Conservation (phyloP, 2,329 filamentous ascomycete genomes). For the Arthrobotrys musiformis region DNA sequence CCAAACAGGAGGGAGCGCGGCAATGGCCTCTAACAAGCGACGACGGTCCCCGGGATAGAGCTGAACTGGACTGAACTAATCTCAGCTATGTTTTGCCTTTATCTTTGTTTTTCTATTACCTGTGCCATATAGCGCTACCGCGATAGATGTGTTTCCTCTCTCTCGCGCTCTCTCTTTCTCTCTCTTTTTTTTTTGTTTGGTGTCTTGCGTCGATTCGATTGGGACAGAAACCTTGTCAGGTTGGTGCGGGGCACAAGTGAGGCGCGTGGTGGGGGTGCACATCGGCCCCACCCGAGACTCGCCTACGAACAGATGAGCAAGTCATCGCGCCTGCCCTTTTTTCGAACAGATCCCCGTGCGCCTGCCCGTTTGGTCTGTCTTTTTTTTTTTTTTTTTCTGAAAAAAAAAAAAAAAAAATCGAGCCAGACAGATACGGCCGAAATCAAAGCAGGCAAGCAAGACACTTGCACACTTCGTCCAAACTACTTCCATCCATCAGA, state of each 20-base stretch:
- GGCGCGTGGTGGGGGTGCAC: conserved; percentile 8
- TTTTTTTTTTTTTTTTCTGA: conserved; percentile 26
- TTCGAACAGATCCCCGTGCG: conserved; percentile 1
- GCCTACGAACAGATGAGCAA: conserved; percentile 18
- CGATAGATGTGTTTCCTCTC: no score
- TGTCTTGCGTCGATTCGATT: background rate
- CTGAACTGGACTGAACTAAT: background rate
- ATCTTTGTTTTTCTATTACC: no score
- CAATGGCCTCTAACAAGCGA: conserved; percentile 27
- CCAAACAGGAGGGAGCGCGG: conserved; percentile 11
- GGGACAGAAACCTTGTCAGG: background rate
- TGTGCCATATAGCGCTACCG: no score
- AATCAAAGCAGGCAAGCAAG: no score
- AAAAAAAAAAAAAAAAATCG: background rate
- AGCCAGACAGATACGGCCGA: background rate
- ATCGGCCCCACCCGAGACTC: conserved; percentile 9
- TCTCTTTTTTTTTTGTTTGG: background rate
- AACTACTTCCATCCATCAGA: background rate
- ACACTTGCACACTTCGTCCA: background rate
- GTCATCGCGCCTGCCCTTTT: conserved; percentile 31
- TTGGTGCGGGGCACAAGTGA: conserved; percentile 6
- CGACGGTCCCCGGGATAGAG: conserved; percentile 41
- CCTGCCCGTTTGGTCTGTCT: conserved; percentile 19
- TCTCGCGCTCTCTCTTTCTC: background rate
- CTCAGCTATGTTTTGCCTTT: no score